Base-by-base conservation (phyloP, 2,329 filamentous ascomycete species). In the Botryotinia convoluta region DNA sequence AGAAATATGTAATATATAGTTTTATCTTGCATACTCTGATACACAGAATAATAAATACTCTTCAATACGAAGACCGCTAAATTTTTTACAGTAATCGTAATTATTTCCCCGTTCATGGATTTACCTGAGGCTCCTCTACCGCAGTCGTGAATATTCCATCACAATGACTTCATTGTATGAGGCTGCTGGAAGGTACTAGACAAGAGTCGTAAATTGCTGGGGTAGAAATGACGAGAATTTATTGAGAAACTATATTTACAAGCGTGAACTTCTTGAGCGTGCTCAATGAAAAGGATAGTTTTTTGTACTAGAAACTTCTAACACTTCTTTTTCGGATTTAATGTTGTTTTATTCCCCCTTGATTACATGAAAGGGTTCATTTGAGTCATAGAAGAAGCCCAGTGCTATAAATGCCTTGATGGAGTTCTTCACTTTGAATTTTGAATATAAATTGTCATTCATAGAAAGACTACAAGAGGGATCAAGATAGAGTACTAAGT, bases 331-430 rank as follows among this genome's bases (percentile, higher is more conserved):
- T 16, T 7, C 22, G 7, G 3, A 7, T 4, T 0, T 1, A 3
- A 54, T 29, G 6, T 8, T 16, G 1, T 54, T n/a, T 3, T 54
- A 3, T 3, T 18, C 14, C 7, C 14, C 7, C 2, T 3, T 18
- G 6, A 54, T 18, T 18, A 54, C 5, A 3, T 16, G n/a, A 29
- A 29, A 16, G 14, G 2, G 51, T 3, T 54, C 3, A 18, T 8
- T 18, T 18, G 6, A 6, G 14, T 29, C n/a, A 18, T 4, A 16
- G 5, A 29, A 54, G n/a, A 29, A 54, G 14, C 3, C 3, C 5
- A 0, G 0, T 3, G 14, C 3, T 29, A 1, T 18, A 16, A 3
- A 8, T 29, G 0, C 4, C 18, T 0, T 14, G 0, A 54, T 18
- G 14, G 0, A 54, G 16, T 3, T 18, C 8, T 29, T 29, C 26